Evolutionary conservation across 202 grass and related monocot species (phyloP), one percentile per base, ranked within the genome.

Genomic region (Saccharum hybrid): DNA sequence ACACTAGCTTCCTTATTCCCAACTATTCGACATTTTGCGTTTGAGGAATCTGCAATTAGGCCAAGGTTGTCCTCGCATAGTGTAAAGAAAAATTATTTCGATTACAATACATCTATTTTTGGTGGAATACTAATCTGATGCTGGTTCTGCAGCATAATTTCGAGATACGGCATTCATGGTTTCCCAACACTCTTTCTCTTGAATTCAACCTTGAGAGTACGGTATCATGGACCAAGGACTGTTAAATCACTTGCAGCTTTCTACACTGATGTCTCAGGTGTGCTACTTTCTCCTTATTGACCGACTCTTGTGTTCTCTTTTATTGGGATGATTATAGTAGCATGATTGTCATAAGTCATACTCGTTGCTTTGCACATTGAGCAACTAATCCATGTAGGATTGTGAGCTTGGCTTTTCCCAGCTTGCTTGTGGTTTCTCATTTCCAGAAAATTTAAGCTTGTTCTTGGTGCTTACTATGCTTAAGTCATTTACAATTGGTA

Each of bases 1-100:
- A 85, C 72, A 71, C 83, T 99, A 62, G 89, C 93, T 73, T 78
- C 63, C 75, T 78, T 94, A 23, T 99, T 99, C 81, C 96, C 96
- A 56, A 76, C 78, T 43, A 94, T 99, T 79, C 81, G 43, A 2
- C 96, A 99, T 86, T 96, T 99, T 77, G 76, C 86, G 76, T 96
- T 99, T 11, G 93, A 96, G 90, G 96, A 99, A 85, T 99, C 91
- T 86, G 71, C 92, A 78, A 99, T 99, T 51, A 90, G 96, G 70
- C 96, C 96, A 84, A 99, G 96, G 96, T 99, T 78, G 46, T 26
- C 36, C 60, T 34, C 60, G 9, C 46, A 30, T 31, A 4, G 22
- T 75, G 18, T 90, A 72, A 42, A 85, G 23, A 71, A 69, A 38
- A 38, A 41, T 75, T 31, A 68, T 0, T 19, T 80, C 54, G 71